Conservation (phyloP, 805 yeast species). For the Pichia californica region DNA sequence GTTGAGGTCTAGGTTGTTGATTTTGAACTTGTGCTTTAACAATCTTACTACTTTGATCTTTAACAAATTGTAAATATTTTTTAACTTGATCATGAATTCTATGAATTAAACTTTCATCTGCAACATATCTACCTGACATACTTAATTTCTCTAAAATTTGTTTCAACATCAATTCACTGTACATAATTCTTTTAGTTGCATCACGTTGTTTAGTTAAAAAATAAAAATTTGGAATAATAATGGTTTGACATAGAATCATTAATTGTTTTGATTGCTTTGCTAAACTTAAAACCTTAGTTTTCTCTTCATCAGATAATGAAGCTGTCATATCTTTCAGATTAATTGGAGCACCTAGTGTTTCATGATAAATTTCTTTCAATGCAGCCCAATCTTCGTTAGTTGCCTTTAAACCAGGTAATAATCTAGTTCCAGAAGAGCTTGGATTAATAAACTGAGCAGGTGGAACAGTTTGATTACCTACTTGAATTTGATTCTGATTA, state of each 20-base stretch:
- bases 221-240: conserved; percentile 68
- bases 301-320: conserved; percentile 56
- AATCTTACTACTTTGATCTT: conserved; percentile 39
- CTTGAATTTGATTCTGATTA: conserved; percentile 28
- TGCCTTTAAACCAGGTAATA: conserved; percentile 31
- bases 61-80: conserved; percentile 67
- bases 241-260: conserved; percentile 61
- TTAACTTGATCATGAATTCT: conserved; percentile 68
- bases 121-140: conserved; percentile 44
- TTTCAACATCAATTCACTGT: conserved; percentile 71
- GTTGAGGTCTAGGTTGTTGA: conserved; percentile 17
- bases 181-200: conserved; percentile 70
- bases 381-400: conserved; percentile 58
- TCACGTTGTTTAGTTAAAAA: conserved; percentile 67
- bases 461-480: conserved; percentile 14
- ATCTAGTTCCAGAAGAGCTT: conserved; percentile 19
- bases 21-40: conserved; percentile 27
- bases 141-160: conserved; percentile 67
- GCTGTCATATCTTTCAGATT: conserved; percentile 61
- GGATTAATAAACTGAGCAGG: conserved; percentile 5
- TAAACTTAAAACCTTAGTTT: conserved; percentile 49
- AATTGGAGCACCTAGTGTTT: conserved; percentile 61
- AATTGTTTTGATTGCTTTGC: conserved; percentile 51
- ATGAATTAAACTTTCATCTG: conserved; percentile 65
- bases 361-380: conserved; percentile 59